phyloP scores from a whole-genome alignment of 2,329 filamentous ascomycete genomes.

The Tolypocladium cylindrosporum region DNA sequence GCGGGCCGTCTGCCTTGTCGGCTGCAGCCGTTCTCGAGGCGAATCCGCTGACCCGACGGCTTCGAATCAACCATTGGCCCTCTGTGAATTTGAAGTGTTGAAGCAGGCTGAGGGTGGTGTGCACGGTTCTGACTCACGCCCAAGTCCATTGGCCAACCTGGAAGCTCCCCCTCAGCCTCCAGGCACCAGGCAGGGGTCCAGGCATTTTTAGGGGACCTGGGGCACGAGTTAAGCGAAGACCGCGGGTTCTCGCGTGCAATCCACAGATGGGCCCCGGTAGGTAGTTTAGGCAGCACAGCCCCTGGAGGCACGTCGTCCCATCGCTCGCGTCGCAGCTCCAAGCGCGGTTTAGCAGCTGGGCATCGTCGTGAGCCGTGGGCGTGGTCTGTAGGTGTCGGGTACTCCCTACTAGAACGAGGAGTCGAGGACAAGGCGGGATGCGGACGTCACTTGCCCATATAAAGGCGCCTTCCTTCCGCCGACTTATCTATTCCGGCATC shows the following conservation, averaged over 20 bases:
- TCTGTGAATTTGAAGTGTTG: too few relatives aligned
- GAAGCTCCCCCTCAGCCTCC: background rate
- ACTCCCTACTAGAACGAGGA: background rate
- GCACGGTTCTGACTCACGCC: background rate
- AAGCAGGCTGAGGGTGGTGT: conserved; percentile 1
- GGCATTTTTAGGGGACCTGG: background rate
- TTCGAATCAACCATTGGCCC: background rate
- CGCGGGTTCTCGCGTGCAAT: conserved; percentile 4
- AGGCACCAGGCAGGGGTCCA: conserved; percentile 1
- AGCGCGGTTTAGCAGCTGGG: background rate
- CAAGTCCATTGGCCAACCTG: background rate
- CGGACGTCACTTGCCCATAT: background rate
- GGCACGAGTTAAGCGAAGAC: background rate
- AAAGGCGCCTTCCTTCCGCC: background rate
- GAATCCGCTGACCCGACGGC: background rate
- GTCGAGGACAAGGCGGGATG: background rate
- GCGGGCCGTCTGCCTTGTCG: background rate
- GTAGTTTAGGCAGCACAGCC: conserved; percentile 6
- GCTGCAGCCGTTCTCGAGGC: background rate
- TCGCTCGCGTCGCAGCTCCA: conserved; percentile 1
- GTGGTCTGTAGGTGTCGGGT: too few relatives aligned
- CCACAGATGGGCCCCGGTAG: background rate
- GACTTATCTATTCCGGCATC: background rate
- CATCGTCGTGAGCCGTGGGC: background rate
- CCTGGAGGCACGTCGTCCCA: conserved; percentile 3